Evolutionary conservation across 2,329 filamentous ascomycete species (phyloP).

Genomic region (Orbilia blumenaviensis): DNA sequence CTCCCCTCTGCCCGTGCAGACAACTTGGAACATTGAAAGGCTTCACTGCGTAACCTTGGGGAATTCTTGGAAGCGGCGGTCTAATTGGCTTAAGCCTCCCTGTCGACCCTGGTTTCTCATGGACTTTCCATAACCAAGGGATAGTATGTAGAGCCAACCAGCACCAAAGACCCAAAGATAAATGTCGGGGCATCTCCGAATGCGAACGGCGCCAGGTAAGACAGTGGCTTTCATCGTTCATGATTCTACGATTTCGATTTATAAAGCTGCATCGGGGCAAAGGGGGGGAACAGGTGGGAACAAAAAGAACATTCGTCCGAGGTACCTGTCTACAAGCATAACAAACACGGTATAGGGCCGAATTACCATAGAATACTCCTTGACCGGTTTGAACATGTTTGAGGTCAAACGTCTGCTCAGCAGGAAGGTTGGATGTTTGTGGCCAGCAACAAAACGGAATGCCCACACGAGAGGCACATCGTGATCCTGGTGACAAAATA

Average conservation of each 20-base stretch:
- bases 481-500: slow-evolving; percentile 1
- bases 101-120: slow-evolving; percentile 13
- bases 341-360: slow-evolving; percentile 3
- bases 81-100: slow-evolving; percentile 17
- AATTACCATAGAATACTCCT: neutral
- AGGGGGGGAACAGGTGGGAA: neutral
- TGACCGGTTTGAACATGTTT: neutral
- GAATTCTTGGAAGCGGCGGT: slow-evolving; percentile 1
- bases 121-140: slow-evolving; percentile 14
- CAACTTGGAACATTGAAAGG: slow-evolving; percentile 19
- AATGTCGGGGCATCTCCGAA: slow-evolving; percentile 53
- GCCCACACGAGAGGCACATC: slow-evolving; percentile 37
- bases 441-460: slow-evolving; percentile 45
- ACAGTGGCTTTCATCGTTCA: slow-evolving; percentile 22
- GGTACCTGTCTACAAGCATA: neutral
- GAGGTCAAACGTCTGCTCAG: slow-evolving; percentile 18
- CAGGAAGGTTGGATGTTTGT: slow-evolving; percentile 16
- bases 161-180: neutral
- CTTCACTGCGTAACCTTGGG: slow-evolving; percentile 28
- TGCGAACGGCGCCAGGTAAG: slow-evolving; percentile 46
- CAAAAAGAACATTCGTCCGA: neutral
- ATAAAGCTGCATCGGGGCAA: slow-evolving; percentile 11
- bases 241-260: slow-evolving; percentile 9
- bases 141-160: neutral
- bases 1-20: slow-evolving; percentile 1